Evolutionary conservation across 2,329 filamentous ascomycete genomes (phyloP).

Genomic region (Colletotrichum tropicale): DNA sequence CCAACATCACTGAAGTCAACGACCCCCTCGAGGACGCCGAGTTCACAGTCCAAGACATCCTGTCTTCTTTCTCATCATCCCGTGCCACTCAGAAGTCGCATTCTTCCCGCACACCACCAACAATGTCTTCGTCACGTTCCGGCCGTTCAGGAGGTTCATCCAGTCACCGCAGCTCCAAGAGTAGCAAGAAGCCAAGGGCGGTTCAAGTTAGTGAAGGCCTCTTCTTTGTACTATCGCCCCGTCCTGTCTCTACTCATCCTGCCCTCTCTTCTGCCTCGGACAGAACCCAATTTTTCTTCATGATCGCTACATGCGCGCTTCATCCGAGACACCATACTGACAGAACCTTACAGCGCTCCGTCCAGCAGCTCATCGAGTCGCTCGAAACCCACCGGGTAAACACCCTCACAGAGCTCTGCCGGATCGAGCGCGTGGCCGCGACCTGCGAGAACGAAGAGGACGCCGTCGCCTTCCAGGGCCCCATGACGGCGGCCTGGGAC

Average conservation of each 20-base stretch:
- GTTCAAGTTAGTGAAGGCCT: conserved; percentile 33
- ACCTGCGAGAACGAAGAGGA: conserved; percentile 62
- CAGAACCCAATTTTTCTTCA: neutral
- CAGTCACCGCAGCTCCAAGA: conserved; percentile 25
- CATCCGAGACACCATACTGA: neutral
- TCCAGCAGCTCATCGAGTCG: conserved; percentile 63
- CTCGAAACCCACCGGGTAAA: conserved; percentile 73
- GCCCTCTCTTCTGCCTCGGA: neutral
- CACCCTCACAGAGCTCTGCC: conserved; percentile 73
- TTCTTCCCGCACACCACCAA: neutral
- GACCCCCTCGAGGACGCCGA: neutral
- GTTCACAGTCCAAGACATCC: neutral
- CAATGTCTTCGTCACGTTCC: conserved; percentile 34
- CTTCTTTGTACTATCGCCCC: conserved; percentile 27
- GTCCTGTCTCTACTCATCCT: neutral
- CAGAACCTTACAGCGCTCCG: conserved; percentile 31
- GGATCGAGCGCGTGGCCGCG: conserved; percentile 71
- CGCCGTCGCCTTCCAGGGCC: conserved; percentile 59
- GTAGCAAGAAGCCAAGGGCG: conserved; percentile 29
- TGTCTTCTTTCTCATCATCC: neutral
- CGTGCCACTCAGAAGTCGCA: neutral
- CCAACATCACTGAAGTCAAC: neutral
- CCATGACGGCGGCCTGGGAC: conserved; percentile 74
- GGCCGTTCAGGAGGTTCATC: conserved; percentile 22
- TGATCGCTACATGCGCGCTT: neutral